Conservation (phyloP, 192 early-diverging fungal genomes). For the Coemansia sp. region DNA sequence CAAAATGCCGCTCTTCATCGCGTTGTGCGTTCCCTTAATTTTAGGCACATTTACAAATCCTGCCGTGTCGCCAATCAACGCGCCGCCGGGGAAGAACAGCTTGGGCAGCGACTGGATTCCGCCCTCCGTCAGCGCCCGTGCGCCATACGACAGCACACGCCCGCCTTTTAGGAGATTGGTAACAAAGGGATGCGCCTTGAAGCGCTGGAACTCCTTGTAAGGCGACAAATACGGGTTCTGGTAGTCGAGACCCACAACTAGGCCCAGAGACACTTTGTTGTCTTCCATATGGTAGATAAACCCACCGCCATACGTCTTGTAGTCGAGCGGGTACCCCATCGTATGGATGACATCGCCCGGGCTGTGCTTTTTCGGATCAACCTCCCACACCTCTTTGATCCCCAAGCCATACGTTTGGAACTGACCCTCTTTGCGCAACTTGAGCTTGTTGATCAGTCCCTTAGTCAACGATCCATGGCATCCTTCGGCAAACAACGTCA, state of each 20-base stretch:
- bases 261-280: constrained; percentile 82
- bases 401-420: constrained; percentile 96
- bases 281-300: constrained; percentile 97
- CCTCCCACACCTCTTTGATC: constrained; percentile 98
- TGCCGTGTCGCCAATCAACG: constrained; percentile 92
- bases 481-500: constrained; percentile 96
- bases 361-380: constrained; percentile 78
- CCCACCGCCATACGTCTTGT: constrained; percentile 87
- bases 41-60: constrained; percentile 97
- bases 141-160: constrained; percentile 88
- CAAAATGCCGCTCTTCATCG: constrained; percentile 97
- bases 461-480: constrained; percentile 97
- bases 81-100: constrained; percentile 90
- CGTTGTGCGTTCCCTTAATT: constrained; percentile 99
- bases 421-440: constrained; percentile 80
- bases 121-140: constrained; percentile 95
- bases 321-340: constrained; percentile 90
- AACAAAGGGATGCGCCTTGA: constrained; percentile 91
- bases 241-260: constrained; percentile 93
- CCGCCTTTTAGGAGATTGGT: constrained; percentile 83
- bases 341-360: constrained; percentile 84
- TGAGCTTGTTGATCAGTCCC: constrained; percentile 81
- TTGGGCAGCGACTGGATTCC: constrained; percentile 95
- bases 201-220: constrained; percentile 97
- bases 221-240: constrained; percentile 91